These are phyloP conservation scores for Hanseniaspora sp. DNA, from an alignment of 1,139 yeast species.

Conservation along the genomic window DNA sequence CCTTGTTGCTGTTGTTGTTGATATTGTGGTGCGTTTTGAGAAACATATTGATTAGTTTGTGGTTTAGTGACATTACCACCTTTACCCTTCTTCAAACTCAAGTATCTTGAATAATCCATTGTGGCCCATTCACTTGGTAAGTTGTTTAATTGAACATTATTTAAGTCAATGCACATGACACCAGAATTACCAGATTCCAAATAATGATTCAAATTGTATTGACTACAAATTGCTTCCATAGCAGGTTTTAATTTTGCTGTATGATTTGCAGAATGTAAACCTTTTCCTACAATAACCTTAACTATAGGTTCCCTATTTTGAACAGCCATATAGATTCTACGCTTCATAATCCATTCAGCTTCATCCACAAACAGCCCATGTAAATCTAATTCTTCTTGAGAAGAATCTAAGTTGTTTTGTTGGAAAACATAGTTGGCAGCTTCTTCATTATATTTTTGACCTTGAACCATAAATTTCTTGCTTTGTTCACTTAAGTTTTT, in stretches of 20 bases:
- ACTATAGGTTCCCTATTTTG: conserved; percentile 47
- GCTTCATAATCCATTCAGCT: conserved; percentile 66
- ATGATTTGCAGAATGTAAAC: conserved; percentile 69
- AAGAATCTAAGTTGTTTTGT: conserved; percentile 78
- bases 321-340: conserved; percentile 57
- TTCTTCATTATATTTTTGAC: conserved; percentile 57
- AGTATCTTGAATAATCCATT: conserved; percentile 14
- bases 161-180: conserved; percentile 57
- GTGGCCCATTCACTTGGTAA: conserved; percentile 41
- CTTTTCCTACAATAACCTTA: conserved; percentile 86
- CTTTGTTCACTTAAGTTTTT: conserved; percentile 61
- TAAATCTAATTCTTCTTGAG: conserved; percentile 74
- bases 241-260: conserved; percentile 87
- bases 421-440: conserved; percentile 89
- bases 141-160: conserved; percentile 32
- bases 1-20: conserved; percentile 20
- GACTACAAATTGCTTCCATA: conserved; percentile 61
- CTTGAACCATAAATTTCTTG: conserved; percentile 46
- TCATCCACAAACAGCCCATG: conserved; percentile 88
- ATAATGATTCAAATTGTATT: conserved; percentile 48
- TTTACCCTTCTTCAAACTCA: conserved; percentile 17
- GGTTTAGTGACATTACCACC: conserved; percentile 16
- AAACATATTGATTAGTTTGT: conserved; percentile 17
- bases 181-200: conserved; percentile 68
- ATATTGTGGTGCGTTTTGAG: conserved; percentile 16